Conservation (phyloP, 345 rosid genomes). For the Turritis glabra region DNA sequence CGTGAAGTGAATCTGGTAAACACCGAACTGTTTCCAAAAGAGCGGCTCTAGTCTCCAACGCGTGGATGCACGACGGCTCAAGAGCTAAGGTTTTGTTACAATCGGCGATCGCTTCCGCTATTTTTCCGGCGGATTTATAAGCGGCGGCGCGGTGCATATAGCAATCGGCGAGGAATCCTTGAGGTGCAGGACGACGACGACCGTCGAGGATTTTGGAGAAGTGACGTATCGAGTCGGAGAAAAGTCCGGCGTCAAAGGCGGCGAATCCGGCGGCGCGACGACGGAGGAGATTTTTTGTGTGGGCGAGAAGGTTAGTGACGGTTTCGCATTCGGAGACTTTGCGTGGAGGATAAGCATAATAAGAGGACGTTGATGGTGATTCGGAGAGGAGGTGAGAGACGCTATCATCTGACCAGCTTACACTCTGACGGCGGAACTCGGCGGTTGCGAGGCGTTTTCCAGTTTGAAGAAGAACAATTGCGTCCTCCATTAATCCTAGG, state of each 20-base stretch:
- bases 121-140: slow-evolving; percentile 66
- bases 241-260: slow-evolving; percentile 77
- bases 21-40: slow-evolving; percentile 78
- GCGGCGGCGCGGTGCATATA: slow-evolving; percentile 87
- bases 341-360: slow-evolving; percentile 12
- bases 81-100: slow-evolving; percentile 88
- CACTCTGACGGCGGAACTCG: slow-evolving; percentile 87
- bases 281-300: slow-evolving; percentile 80
- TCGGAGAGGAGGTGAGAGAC: slow-evolving; percentile 49
- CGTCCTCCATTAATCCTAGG: slow-evolving; percentile 95
- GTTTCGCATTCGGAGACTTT: slow-evolving; percentile 53
- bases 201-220: slow-evolving; percentile 87
- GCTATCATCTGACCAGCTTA: slow-evolving; percentile 88
- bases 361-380: slow-evolving; percentile 29
- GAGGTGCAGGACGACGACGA: slow-evolving; percentile 79
- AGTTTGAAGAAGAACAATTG: slow-evolving; percentile 86
- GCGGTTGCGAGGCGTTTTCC: slow-evolving; percentile 95
- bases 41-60: slow-evolving; percentile 82
- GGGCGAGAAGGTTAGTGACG: slow-evolving; percentile 64
- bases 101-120: slow-evolving; percentile 85
- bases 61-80: slow-evolving; percentile 78
- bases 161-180: slow-evolving; percentile 86
- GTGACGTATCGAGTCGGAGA: slow-evolving; percentile 85
- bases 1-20: slow-evolving; percentile 85
- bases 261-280: slow-evolving; percentile 92